Percentiles rank a stretch among this genome's conserved stretches.
Evolutionary conservation across 495 filamentous ascomycete species (phyloP).

Genomic region (Jackrogersella multiformis): DNA sequence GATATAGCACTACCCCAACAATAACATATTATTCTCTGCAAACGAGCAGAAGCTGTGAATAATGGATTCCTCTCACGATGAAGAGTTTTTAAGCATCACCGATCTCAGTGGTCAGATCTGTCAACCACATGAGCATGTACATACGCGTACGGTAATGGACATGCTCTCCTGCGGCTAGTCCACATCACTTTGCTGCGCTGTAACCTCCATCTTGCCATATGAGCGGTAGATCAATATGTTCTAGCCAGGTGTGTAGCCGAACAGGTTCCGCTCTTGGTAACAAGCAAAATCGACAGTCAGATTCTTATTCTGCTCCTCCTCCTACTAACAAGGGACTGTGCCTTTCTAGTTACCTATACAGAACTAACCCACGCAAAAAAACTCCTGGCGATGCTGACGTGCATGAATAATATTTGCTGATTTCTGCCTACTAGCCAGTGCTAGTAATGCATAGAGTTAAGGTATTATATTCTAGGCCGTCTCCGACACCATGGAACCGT

Average conservation of each 20-base stretch:
- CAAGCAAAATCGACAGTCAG: constrained; percentile 13
- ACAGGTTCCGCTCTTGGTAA: constrained; percentile 2
- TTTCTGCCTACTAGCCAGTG: too few species aligned
- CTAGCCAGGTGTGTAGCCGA: constrained; percentile 14
- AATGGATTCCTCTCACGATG: constrained; percentile 32
- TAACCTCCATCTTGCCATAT: constrained; percentile 29
- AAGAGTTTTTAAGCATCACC: constrained; percentile 20
- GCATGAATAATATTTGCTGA: constrained; percentile 23
- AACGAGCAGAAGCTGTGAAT: constrained; percentile 29
- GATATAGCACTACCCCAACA: constrained; percentile 40
- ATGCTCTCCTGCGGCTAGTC: constrained; percentile 8
- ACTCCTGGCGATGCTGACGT: constrained; percentile 25
- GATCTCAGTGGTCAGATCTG: constrained; percentile 27
- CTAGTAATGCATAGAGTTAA: constrained; percentile 25
- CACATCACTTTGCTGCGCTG: constrained; percentile 24
- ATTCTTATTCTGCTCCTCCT: neutral
- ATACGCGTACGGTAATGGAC: constrained; percentile 25
- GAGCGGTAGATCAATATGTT: constrained; percentile 24
- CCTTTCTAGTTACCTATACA: neutral
- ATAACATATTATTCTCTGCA: constrained; percentile 23
- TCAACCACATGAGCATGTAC: constrained; percentile 35
- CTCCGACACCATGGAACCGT: constrained; percentile 41
- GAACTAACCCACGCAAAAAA: constrained; percentile 5
- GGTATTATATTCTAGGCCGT: constrained; percentile 37
- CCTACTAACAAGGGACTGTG: constrained; percentile 16